Conservation (phyloP, 2,329 filamentous ascomycete species). For the Akanthomyces lecanii region DNA sequence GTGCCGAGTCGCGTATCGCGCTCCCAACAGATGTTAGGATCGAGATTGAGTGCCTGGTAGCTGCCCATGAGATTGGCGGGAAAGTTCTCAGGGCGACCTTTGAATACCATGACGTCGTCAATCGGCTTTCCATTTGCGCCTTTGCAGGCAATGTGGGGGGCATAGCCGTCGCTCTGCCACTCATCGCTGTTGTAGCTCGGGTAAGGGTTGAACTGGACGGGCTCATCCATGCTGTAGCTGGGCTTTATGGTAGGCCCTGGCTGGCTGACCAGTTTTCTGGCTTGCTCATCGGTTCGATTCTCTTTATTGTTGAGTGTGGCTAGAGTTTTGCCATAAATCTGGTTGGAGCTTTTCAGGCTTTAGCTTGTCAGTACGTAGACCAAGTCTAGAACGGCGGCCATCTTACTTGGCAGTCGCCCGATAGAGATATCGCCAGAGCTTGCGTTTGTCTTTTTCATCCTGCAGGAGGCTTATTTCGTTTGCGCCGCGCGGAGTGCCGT, state of each 20-base stretch:
- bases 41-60: slow-evolving; percentile 55
- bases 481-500: slow-evolving; percentile 31
- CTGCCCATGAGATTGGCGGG: slow-evolving; percentile 60
- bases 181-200: slow-evolving; percentile 61
- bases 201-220: slow-evolving; percentile 65
- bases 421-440: slow-evolving; percentile 38
- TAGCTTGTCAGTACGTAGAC: slow-evolving; percentile 26
- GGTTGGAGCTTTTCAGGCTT: slow-evolving; percentile 38
- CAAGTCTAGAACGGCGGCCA: slow-evolving; percentile 2
- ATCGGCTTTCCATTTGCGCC: slow-evolving; percentile 57
- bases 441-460: slow-evolving; percentile 41
- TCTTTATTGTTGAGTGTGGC: slow-evolving; percentile 41
- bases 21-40: slow-evolving; percentile 63
- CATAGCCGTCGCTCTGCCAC: slow-evolving; percentile 55
- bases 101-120: slow-evolving; percentile 62
- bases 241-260: slow-evolving; percentile 27
- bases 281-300: slow-evolving; percentile 30
- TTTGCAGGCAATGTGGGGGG: slow-evolving; percentile 58
- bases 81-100: slow-evolving; percentile 55
- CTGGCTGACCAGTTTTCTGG: slow-evolving; percentile 29
- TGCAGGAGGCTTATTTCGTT: slow-evolving; percentile 32
- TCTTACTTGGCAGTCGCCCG: slow-evolving; percentile 38
- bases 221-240: slow-evolving; percentile 42
- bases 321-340: slow-evolving; percentile 55
- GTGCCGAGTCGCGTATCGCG: slow-evolving; percentile 64